phyloP scores from a whole-genome alignment of 1,284 basidiomycete species.

The Ustilago trichophora region DNA sequence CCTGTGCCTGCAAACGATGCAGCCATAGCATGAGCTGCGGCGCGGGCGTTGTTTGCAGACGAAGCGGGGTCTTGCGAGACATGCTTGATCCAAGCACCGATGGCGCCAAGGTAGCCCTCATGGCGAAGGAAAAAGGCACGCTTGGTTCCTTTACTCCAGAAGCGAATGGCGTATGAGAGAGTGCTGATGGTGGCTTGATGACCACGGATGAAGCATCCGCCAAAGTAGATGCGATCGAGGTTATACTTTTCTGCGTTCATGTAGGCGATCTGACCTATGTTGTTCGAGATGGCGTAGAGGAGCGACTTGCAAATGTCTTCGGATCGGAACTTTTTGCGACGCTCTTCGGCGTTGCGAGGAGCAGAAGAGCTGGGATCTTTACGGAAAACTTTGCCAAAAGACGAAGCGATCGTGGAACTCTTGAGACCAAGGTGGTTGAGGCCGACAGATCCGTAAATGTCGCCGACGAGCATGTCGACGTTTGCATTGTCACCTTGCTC shows the following conservation, averaged over 20 bases:
- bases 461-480: conserved; percentile 99
- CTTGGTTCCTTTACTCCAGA: conserved; percentile 99
- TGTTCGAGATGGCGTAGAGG: conserved; percentile 96
- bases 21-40: conserved; percentile 27
- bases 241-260: conserved; percentile 99
- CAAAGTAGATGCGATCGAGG: conserved; percentile 96
- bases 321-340: conserved; percentile 79
- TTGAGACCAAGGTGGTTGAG: conserved; percentile 76
- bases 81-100: conserved; percentile 66
- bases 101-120: conserved; percentile 91
- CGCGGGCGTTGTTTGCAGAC: conserved; percentile 8
- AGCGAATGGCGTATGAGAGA: conserved; percentile 96
- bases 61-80: conserved; percentile 42
- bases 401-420: conserved; percentile 95
- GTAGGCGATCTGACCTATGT: conserved; percentile 99
- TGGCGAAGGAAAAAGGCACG: conserved; percentile 95
- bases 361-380: conserved; percentile 69
- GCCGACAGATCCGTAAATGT: conserved; percentile 91
- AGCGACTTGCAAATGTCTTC: conserved; percentile 91
- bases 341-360: conserved; percentile 34
- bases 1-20: conserved; percentile 6
- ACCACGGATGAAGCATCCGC: conserved; percentile 97
- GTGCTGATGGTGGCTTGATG: conserved; percentile 97
- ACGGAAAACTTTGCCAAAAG: conserved; percentile 98
- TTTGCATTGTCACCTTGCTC: conserved; percentile 91